Percentiles rank a stretch among this genome's conserved stretches.
These are phyloP conservation scores for Penicillium thymicola DNA, from an alignment of 2,329 filamentous ascomycete genomes.

Conservation along the genomic window DNA sequence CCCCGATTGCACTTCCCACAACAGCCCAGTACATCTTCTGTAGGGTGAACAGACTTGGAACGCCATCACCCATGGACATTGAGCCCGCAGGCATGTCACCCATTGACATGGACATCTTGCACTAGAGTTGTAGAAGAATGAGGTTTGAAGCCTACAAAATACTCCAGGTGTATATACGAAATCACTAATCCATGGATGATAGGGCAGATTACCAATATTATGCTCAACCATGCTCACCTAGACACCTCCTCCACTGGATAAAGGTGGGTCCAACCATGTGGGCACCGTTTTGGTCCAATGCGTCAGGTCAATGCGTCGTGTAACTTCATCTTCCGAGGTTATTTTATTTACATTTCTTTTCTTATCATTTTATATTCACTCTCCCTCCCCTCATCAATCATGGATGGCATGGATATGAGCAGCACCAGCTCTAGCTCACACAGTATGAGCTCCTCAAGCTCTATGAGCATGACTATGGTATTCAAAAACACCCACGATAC, in stretches of 20 bases:
- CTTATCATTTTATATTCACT: neutral
- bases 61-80: conserved; percentile 44
- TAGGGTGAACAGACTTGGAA: conserved; percentile 47
- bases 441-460: neutral
- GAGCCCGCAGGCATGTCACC: conserved; percentile 32
- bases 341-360: neutral
- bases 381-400: neutral
- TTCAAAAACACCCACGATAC: conserved; percentile 59
- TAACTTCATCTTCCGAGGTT: neutral
- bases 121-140: neutral
- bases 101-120: conserved; percentile 25
- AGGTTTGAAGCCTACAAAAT: neutral
- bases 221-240: conserved; percentile 2
- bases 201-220: conserved; percentile 4
- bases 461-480: conserved; percentile 36
- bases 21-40: conserved; percentile 55
- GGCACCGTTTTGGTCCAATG: neutral
- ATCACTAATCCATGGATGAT: neutral
- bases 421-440: conserved; percentile 1
- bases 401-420: conserved; percentile 11
- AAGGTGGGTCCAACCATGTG: neutral
- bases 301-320: neutral
- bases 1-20: conserved; percentile 40
- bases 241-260: too few species aligned
- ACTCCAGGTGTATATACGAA: neutral